These are phyloP conservation scores for Oryza meridionalis DNA, from an alignment of 176 grass and related monocot genomes.

Conservation along the genomic window DNA sequence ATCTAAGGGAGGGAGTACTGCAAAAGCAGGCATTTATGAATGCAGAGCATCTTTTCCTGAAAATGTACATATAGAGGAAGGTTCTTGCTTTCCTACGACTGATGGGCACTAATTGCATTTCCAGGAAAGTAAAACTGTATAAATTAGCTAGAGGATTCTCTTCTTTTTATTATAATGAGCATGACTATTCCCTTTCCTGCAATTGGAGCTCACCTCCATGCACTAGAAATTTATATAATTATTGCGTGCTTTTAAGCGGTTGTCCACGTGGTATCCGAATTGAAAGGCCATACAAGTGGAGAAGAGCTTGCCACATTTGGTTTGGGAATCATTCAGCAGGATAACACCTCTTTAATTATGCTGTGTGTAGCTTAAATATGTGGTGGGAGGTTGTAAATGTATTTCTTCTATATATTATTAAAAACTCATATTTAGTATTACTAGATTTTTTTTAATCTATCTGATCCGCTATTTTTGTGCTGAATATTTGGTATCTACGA, in stretches of 20 bases:
- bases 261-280: slow-evolving; percentile 14
- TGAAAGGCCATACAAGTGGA: slow-evolving; percentile 27
- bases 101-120: not conserved
- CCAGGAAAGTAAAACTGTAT: not conserved
- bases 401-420: not conserved
- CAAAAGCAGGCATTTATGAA: not conserved
- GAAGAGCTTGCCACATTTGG: not conserved
- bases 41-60: slow-evolving; percentile 18
- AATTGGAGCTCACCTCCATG: not conserved
- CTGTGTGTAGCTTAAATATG: not conserved
- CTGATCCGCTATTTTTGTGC: not conserved
- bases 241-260: not conserved
- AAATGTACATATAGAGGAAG: slow-evolving; percentile 30
- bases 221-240: not conserved
- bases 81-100: not conserved
- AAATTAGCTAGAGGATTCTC: slow-evolving; percentile 25
- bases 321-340: slow-evolving; percentile 6
- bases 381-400: not conserved
- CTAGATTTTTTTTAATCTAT: slow-evolving; percentile 18
- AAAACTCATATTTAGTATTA: not conserved
- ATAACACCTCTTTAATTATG: not conserved
- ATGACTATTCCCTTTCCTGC: slow-evolving; percentile 11
- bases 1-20: not conserved
- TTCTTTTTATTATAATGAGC: slow-evolving; percentile 2
- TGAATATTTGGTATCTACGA: not conserved